Evolutionary conservation across 2,329 filamentous ascomycete species (phyloP).

Genomic region (Alternaria sp.): DNA sequence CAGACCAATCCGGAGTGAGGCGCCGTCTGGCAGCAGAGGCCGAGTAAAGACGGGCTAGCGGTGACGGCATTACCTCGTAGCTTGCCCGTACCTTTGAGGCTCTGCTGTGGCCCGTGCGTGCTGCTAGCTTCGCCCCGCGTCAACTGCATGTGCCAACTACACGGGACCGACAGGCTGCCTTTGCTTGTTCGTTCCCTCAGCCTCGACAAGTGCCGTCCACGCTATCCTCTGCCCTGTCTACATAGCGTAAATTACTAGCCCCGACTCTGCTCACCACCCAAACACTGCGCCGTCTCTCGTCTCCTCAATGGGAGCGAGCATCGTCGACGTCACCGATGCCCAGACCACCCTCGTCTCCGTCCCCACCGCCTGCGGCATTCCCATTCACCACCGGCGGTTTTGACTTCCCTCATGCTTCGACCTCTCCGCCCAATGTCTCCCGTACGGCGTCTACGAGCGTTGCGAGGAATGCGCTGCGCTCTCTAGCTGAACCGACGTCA

Average conservation of each 20-base stretch:
- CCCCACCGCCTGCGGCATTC: slow-evolving; percentile 39
- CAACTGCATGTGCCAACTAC: neutral
- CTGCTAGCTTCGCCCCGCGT: neutral
- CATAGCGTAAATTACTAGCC: neutral
- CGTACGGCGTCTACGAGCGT: slow-evolving; percentile 10
- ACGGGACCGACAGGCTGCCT: slow-evolving; percentile 1
- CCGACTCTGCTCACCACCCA: neutral
- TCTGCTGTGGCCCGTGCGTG: neutral
- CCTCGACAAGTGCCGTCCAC: slow-evolving; percentile 2
- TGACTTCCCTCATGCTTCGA: slow-evolving; percentile 57
- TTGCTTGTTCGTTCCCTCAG: neutral
- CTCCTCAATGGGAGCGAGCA: slow-evolving; percentile 22
- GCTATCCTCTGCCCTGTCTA: neutral
- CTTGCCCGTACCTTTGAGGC: neutral
- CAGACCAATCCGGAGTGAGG: neutral
- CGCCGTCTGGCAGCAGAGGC: neutral
- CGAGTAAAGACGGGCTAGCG: slow-evolving; percentile 9
- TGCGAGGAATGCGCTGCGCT: slow-evolving; percentile 17
- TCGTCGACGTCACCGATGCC: slow-evolving; percentile 44
- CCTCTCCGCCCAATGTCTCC: slow-evolving; percentile 28
- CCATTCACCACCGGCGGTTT: slow-evolving; percentile 53
- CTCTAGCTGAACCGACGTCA: slow-evolving; percentile 15
- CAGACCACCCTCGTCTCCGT: slow-evolving; percentile 39
- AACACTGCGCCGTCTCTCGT: neutral
- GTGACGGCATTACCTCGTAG: slow-evolving; percentile 16